Base-by-base conservation (phyloP, 192 early-diverging fungal species). In the Pecoramyces ruminantium region DNA sequence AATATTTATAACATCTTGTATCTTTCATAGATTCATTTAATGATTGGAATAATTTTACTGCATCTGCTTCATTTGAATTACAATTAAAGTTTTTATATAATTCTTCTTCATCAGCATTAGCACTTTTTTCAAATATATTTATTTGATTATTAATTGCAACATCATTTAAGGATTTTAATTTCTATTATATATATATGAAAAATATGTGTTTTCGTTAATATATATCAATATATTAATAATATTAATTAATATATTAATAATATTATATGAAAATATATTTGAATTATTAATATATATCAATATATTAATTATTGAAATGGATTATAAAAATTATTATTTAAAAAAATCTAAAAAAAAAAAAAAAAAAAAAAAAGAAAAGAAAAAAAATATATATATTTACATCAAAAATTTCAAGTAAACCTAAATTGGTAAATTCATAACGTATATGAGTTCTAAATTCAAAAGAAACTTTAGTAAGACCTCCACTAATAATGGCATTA, bases 401-500 rank as follows among this genome's bases (percentile, higher is more conserved):
- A 3, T 51, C 42, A 4, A 51, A 21, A 51, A 51, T 51, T 51
- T 51, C 42, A 4, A 51, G 16, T 51, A 51, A 21, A 3, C 42
- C 42, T 21, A 51, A 21, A 21, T 51, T 51, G 2, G 42, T 51
- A 51, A 51, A 51, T 51, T 51, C 42, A 21, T 51, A 51, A 51
- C 42, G 42, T 51, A 51, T 21, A 51, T 51, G 42, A 21, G 42
- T 51, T 51, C 42, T 51, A 16, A 51, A 51, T 21, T 51, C 42
- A 21, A 51, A 3, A 51, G 15, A 4, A 51, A 51, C 3, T 51
- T 51, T 13, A 51, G 42, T 51, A 17, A 21, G 83, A 3, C 88
- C 88, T 77, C 88, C 88, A 81, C 86, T 86, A 30, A 87, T 87
- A 16, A 89, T 85, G 14, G 88, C 87, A 79, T 89, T 89, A 80